Conservation (phyloP, 164 flowering plant genomes). For the Vitis rotundifolia region DNA sequence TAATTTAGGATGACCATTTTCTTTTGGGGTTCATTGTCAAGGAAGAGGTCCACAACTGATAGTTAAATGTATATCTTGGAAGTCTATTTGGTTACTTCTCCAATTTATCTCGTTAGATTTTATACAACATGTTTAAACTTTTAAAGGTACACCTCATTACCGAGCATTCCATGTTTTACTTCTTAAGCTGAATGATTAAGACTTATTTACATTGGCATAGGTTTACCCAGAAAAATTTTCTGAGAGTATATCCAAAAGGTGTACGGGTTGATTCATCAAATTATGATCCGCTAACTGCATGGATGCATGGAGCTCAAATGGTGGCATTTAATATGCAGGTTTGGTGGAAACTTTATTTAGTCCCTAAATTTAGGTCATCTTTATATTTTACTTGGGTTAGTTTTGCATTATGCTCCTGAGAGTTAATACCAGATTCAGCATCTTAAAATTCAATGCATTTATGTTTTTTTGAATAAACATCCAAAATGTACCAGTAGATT, state of each 20-base stretch:
- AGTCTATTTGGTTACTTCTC: too few relatives aligned
- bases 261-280: constrained; percentile 46
- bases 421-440: not conserved
- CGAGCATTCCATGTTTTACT: too few relatives aligned
- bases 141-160: too few relatives aligned
- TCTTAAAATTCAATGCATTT: not conserved
- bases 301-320: constrained; percentile 59
- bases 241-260: constrained; percentile 47
- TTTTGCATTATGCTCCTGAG: not conserved
- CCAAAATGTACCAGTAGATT: not conserved
- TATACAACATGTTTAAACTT: too few relatives aligned
- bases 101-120: too few relatives aligned
- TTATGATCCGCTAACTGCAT: constrained; percentile 45
- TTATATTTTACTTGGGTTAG: not conserved
- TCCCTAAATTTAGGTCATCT: not conserved
- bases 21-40: too few relatives aligned
- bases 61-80: too few relatives aligned
- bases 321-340: constrained; percentile 24
- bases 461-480: not conserved
- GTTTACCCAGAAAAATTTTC: constrained; percentile 44
- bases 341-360: not conserved
- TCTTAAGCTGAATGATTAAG: too few relatives aligned
- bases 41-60: too few relatives aligned
- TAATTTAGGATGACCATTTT: too few relatives aligned
- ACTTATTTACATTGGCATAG: constrained; percentile 14